Percentiles rank a stretch among this genome's conserved stretches.
Evolutionary conservation across 257 asterid species (phyloP).

Genomic region (Primulina eburnea): DNA sequence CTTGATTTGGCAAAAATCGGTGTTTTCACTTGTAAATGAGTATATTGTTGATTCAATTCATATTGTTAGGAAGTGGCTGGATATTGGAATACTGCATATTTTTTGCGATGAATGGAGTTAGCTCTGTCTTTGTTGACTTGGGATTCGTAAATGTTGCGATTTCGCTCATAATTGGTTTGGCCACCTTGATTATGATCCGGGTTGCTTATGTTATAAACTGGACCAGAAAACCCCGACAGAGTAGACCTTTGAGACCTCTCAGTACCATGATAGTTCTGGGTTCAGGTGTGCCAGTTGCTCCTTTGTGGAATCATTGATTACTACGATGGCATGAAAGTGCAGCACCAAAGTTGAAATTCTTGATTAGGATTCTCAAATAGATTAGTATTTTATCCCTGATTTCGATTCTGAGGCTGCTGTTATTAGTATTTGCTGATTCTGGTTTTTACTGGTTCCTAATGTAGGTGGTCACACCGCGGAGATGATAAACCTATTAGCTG

Average conservation of each 20-base stretch:
- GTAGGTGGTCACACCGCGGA: conserved; percentile 98
- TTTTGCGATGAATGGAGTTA: conserved; percentile 33
- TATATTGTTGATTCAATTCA: neutral
- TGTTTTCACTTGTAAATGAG: neutral
- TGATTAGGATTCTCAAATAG: neutral
- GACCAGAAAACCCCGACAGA: conserved; percentile 38
- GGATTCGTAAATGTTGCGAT: conserved; percentile 24
- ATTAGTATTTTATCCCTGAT: neutral
- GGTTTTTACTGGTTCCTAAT: conserved; percentile 14
- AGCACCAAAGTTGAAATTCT: conserved; percentile 2
- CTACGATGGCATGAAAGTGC: neutral
- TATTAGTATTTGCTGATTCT: neutral
- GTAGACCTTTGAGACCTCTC: conserved; percentile 39
- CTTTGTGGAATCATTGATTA: neutral
- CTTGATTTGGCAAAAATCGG: neutral
- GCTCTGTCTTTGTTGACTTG: conserved; percentile 22
- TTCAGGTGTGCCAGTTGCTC: conserved; percentile 49
- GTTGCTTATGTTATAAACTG: conserved; percentile 42
- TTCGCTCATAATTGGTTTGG: conserved; percentile 35
- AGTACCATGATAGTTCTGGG: conserved; percentile 70
- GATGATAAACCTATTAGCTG: conserved; percentile 72
- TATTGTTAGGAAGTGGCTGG: conserved; percentile 13
- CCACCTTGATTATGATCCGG: conserved; percentile 42
- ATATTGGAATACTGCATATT: conserved; percentile 6
- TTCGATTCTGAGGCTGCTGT: conserved; percentile 7